Evolutionary conservation across 2,329 filamentous ascomycete genomes (phyloP).

Genomic region (Scytalidium sp.): DNA sequence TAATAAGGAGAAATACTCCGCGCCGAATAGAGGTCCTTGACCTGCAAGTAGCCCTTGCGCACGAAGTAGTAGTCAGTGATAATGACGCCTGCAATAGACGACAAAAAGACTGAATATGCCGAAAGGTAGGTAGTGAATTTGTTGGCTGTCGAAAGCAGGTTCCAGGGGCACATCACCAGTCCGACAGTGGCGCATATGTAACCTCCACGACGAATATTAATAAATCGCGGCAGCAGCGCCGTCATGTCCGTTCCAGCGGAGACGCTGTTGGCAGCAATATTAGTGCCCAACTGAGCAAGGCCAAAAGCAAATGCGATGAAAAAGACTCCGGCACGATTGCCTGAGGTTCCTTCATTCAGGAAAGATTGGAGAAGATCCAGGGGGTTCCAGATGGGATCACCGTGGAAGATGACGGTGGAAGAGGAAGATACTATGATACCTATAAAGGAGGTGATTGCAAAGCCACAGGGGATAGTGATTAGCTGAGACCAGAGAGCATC

Average conservation of each 20-base stretch:
- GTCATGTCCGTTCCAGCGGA: conserved; percentile 77
- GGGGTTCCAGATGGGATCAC: conserved; percentile 70
- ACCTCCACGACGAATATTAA: conserved; percentile 83
- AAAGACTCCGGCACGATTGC: conserved; percentile 72
- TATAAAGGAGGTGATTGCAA: conserved; percentile 80
- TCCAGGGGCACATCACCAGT: conserved; percentile 84
- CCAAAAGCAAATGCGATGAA: conserved; percentile 69
- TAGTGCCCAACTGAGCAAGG: conserved; percentile 80
- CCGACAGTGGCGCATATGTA: conserved; percentile 81
- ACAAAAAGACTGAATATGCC: conserved; percentile 91
- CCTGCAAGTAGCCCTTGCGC: conserved; percentile 74
- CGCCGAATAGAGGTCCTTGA: conserved; percentile 76
- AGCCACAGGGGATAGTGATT: conserved; percentile 67
- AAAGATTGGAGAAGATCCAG: conserved; percentile 64
- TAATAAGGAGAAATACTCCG: conserved; percentile 68
- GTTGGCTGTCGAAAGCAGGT: conserved; percentile 70
- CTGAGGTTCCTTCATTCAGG: conserved; percentile 65
- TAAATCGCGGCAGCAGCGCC: conserved; percentile 72
- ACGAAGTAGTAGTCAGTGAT: conserved; percentile 85
- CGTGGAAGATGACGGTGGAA: conserved; percentile 62
- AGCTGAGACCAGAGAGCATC: conserved; percentile 82
- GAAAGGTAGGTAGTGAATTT: conserved; percentile 90
- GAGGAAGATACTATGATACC: conserved; percentile 76
- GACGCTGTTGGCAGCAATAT: conserved; percentile 83
- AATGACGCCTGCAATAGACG: conserved; percentile 90